Base-by-base conservation (phyloP, 1,284 basidiomycete species). In the Schizopora paradoxa region DNA sequence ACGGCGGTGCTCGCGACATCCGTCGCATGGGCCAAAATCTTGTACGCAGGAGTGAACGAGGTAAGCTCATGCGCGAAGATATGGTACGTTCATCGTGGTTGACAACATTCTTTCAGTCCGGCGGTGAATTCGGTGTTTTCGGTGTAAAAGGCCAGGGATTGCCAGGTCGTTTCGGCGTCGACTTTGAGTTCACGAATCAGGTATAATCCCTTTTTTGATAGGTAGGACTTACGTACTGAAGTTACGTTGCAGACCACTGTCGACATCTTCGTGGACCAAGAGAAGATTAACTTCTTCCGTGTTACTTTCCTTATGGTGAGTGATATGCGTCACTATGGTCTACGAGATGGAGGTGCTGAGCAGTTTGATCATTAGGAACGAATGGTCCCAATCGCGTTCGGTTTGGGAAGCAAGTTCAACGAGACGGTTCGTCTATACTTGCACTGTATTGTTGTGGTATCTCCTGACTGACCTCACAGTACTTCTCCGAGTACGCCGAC, bases 161-260 rank as follows among this genome's bases (percentile, higher is more conserved):
- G 8, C 71, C 71, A 25, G 71, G 71, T 23, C 59, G 62, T 1
- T 72, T 73, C 46, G 66, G 66, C 11, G 60, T 66, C 14, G 66
- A 72, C 54, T 73, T 65, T 54, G 67, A 65, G 1, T 72, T 73
- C 59, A 73, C 72, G 51, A 72, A 72, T 56, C 66, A 70, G 59
- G 69, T 68, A 45, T 13, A 23, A 2, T 16, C 19, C 10, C 41
- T 10, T 6, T 40, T 25, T n/a, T 34, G 22, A 37, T 16, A 14
- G 19, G 8, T 19, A 23, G 25, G 26, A 6, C 28, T 8, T 16
- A 16, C 21, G 23, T 13, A 16, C 34, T 32, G 21, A 35, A 16
- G 14, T 29, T 35, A 42, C 26, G 4, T 29, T 14, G 18, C 38
- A 72, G 70, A 66, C 57, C 33, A 68, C 70, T 1, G 62, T 73